A percentile compares a stretch with the other conserved stretches of the same genome.
Evolutionary conservation across 2,329 filamentous ascomycete genomes (phyloP).

Genomic region (Claviceps maximensis): DNA sequence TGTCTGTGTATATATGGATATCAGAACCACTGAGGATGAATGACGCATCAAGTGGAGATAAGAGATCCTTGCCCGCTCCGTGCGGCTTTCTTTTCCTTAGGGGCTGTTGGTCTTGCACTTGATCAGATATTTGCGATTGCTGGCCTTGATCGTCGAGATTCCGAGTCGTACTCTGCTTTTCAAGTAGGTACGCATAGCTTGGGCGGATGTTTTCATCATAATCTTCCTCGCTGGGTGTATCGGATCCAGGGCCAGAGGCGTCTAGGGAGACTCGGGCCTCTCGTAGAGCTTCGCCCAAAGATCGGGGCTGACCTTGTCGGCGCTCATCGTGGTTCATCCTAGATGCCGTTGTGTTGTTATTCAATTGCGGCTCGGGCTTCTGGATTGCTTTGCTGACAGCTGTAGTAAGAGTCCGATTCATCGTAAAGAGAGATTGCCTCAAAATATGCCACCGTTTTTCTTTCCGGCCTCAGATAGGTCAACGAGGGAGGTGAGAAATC

Average conservation of each 20-base stretch:
- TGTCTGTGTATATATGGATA: slow-evolving; percentile 15
- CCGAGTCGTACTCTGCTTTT: neutral
- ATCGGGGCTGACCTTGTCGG: slow-evolving; percentile 7
- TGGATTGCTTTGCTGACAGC: neutral
- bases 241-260: slow-evolving; percentile 16
- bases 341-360: neutral
- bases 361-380: neutral
- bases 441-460: neutral
- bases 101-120: neutral
- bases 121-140: neutral
- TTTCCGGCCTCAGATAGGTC: neutral
- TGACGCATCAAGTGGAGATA: neutral
- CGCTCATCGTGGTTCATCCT: neutral
- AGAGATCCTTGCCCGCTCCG: neutral
- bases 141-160: neutral
- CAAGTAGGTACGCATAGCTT: slow-evolving; percentile 9
- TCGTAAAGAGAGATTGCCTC: neutral
- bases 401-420: neutral
- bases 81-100: neutral
- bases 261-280: slow-evolving; percentile 14
- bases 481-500: neutral
- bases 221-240: slow-evolving; percentile 32
- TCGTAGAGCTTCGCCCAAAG: slow-evolving; percentile 17
- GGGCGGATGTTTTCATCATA: slow-evolving; percentile 26
- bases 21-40: slow-evolving; percentile 13